Evolutionary conservation across 2,329 filamentous ascomycete species (phyloP).

Genomic region (Xylariaceae sp.): DNA sequence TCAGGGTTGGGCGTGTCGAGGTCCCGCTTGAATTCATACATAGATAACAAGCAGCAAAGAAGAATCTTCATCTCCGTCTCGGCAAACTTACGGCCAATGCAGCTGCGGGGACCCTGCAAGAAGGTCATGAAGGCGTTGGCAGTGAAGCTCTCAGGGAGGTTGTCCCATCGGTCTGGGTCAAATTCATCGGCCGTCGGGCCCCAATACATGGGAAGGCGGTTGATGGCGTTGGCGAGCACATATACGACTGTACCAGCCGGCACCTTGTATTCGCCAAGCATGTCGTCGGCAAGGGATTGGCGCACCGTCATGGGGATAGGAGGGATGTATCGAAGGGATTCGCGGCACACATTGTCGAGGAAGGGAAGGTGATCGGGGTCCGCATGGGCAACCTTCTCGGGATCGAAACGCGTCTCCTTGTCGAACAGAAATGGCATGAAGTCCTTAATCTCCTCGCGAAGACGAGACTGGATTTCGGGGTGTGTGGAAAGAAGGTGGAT

Average conservation of each 20-base stretch:
- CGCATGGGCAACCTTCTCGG: slow-evolving; percentile 25
- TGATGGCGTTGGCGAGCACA: slow-evolving; percentile 39
- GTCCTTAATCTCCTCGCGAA: slow-evolving; percentile 38
- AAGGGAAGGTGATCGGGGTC: slow-evolving; percentile 40
- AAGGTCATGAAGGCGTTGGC: slow-evolving; percentile 34
- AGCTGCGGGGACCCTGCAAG: slow-evolving; percentile 29
- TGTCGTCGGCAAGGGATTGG: slow-evolving; percentile 36
- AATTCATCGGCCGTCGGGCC: slow-evolving; percentile 37
- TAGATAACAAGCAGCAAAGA: slow-evolving; percentile 30
- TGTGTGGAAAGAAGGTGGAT: slow-evolving; percentile 38
- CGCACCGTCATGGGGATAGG: slow-evolving; percentile 45
- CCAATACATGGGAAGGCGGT: slow-evolving; percentile 38
- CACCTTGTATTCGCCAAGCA: slow-evolving; percentile 36
- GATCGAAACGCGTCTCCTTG: slow-evolving; percentile 27
- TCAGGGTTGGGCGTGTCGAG: slow-evolving; percentile 37
- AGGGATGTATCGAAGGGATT: slow-evolving; percentile 42
- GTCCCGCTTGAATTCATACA: slow-evolving; percentile 34
- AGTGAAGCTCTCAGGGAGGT: slow-evolving; percentile 34
- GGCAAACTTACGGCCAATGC: slow-evolving; percentile 30
- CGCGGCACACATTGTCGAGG: slow-evolving; percentile 43
- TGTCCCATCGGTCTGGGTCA: slow-evolving; percentile 40
- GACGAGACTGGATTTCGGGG: slow-evolving; percentile 34
- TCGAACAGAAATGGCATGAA: slow-evolving; percentile 38
- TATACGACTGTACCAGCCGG: slow-evolving; percentile 41
- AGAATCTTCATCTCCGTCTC: slow-evolving; percentile 33